These are phyloP conservation scores for Cyberlindnera subsufficiens DNA, from an alignment of 805 yeast genomes.

Conservation along the genomic window DNA sequence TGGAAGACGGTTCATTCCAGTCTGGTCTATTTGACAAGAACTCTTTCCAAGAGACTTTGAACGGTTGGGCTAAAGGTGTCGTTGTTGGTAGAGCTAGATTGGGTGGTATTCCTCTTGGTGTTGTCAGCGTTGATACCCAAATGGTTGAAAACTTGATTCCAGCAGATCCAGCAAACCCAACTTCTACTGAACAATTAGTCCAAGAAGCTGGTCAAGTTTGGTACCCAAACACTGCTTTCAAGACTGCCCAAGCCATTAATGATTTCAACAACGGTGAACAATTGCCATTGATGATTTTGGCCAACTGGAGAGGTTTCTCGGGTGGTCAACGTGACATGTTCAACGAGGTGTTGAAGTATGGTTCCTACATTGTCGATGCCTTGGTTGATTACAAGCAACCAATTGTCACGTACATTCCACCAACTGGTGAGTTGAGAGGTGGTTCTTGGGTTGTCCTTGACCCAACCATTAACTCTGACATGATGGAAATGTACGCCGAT, in stretches of 20 bases:
- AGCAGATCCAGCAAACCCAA: slow-evolving; percentile 98
- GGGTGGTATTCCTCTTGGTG: slow-evolving; percentile 99
- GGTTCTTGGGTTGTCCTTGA: slow-evolving; percentile 99
- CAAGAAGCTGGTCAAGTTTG: slow-evolving; percentile 99
- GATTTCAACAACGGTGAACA: slow-evolving; percentile 98
- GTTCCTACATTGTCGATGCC: slow-evolving; percentile 96
- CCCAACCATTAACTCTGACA: slow-evolving; percentile 92
- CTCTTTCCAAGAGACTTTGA: slow-evolving; percentile 92
- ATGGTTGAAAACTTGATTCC: slow-evolving; percentile 85
- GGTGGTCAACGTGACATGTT: slow-evolving; percentile 99
- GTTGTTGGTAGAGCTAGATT: slow-evolving; percentile 98
- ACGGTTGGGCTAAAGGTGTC: slow-evolving; percentile 99
- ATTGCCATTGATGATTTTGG: slow-evolving; percentile 93
- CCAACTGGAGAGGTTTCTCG: slow-evolving; percentile 99
- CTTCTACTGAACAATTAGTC: slow-evolving; percentile 76
- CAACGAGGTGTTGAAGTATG: slow-evolving; percentile 95
- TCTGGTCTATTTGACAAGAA: slow-evolving; percentile 86
- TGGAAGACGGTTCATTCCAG: slow-evolving; percentile 68
- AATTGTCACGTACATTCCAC: slow-evolving; percentile 94
- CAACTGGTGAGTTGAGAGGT: slow-evolving; percentile 97
- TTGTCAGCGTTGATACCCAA: slow-evolving; percentile 92
- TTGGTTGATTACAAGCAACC: slow-evolving; percentile 95
- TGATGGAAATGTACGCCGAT: slow-evolving; percentile 99
- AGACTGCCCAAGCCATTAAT: slow-evolving; percentile 97
- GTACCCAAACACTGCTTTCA: slow-evolving; percentile 99